These are phyloP conservation scores for Arctostaphylos glauca DNA, from an alignment of 148 eudicot genomes.

Conservation along the genomic window DNA sequence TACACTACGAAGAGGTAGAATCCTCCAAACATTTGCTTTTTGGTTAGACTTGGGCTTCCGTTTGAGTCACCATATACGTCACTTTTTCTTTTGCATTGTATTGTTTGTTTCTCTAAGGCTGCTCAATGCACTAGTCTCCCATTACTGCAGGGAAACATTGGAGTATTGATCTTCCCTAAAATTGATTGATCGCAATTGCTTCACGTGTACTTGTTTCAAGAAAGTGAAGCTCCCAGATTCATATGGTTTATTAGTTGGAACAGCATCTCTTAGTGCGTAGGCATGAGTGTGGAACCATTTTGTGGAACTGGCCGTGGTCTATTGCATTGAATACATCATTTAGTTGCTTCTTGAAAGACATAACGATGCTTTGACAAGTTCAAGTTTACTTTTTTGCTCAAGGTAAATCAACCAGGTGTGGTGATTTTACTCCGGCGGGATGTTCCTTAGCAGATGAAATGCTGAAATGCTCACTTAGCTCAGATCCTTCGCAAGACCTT, in stretches of 20 bases:
- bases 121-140: too few relatives aligned
- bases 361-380: not conserved
- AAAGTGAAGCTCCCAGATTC: not conserved
- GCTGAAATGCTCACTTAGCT: not conserved
- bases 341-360: not conserved
- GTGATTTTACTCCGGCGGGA: slow-evolving; percentile 3
- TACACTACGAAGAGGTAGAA: not conserved
- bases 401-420: slow-evolving; percentile 20
- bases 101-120: too few relatives aligned
- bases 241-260: not conserved
- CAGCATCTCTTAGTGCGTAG: not conserved
- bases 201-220: not conserved
- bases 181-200: not conserved
- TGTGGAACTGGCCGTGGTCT: not conserved
- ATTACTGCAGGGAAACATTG: too few relatives aligned
- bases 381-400: not conserved
- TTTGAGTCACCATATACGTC: not conserved
- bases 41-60: not conserved
- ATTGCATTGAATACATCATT: not conserved
- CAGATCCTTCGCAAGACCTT: not conserved
- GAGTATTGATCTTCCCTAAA: not conserved
- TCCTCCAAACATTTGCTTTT: not conserved
- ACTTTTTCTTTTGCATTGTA: not conserved
- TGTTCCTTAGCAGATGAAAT: slow-evolving; percentile 7
- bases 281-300: not conserved